These are phyloP conservation scores for Aspergillus taichungensis DNA, from an alignment of 495 filamentous ascomycete species.

Conservation along the genomic window DNA sequence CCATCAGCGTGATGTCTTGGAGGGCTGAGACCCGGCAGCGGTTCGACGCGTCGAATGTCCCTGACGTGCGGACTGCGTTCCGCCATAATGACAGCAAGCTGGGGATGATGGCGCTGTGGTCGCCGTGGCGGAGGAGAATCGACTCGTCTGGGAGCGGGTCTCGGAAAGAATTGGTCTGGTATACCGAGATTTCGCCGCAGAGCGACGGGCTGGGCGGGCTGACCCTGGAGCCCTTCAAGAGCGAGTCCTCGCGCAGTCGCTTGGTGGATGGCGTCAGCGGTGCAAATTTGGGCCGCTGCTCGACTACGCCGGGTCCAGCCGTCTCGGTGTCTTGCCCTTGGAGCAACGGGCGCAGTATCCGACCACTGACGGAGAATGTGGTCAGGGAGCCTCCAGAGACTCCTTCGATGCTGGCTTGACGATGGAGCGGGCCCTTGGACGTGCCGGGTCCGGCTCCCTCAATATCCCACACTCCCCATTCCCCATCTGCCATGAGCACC, in stretches of 20 bases:
- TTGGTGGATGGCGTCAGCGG: constrained; percentile 82
- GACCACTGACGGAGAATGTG: constrained; percentile 60
- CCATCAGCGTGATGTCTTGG: constrained; percentile 49
- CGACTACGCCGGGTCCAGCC: constrained; percentile 29
- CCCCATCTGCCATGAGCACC: constrained; percentile 69
- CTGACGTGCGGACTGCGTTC: constrained; percentile 48
- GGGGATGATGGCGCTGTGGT: constrained; percentile 52
- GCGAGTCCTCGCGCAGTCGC: constrained; percentile 45
- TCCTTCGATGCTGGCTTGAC: constrained; percentile 46
- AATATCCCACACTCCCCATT: constrained; percentile 93
- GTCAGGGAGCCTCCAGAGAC: constrained; percentile 57
- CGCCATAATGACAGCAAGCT: constrained; percentile 61
- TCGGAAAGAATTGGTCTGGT: constrained; percentile 34
- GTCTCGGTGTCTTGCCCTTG: constrained; percentile 21
- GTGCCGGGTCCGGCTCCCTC: constrained; percentile 53
- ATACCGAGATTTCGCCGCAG: constrained; percentile 60
- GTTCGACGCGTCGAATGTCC: constrained; percentile 44
- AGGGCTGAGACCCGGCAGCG: constrained; percentile 36
- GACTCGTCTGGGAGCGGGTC: constrained; percentile 51
- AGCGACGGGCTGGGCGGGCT: constrained; percentile 23
- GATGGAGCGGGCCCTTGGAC: constrained; percentile 45
- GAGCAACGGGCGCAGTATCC: constrained; percentile 39
- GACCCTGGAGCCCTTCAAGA: constrained; percentile 40
- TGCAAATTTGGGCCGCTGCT: constrained; percentile 50
- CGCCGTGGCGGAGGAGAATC: constrained; percentile 59